Evolutionary conservation across 495 filamentous ascomycete species (phyloP).

Genomic region (Jackrogersella minutella): DNA sequence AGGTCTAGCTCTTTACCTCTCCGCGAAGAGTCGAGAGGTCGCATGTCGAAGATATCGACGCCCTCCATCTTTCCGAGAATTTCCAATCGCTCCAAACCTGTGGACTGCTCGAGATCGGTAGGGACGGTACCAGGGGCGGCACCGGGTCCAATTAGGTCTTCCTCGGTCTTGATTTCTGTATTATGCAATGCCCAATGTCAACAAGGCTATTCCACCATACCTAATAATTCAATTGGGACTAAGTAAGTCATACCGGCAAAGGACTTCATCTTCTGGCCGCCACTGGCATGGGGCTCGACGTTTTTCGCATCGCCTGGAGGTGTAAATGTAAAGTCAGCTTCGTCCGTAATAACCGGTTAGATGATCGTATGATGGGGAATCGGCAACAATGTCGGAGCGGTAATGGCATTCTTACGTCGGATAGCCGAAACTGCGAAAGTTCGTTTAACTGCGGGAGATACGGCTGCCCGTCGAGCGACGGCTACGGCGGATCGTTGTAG

Average conservation of each 20-base stretch:
- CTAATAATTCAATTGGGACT: conserved; percentile 14
- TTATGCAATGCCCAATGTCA: conserved; percentile 25
- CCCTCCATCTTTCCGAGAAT: conserved; percentile 99
- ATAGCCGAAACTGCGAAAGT: conserved; percentile 65
- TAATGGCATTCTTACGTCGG: conserved; percentile 60
- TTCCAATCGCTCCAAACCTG: conserved; percentile 97
- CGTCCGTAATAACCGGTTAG: conserved; percentile 15
- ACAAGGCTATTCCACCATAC: conserved; percentile 13
- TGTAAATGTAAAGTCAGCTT: conserved; percentile 32
- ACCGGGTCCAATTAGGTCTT: conserved; percentile 86
- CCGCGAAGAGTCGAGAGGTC: conserved; percentile 88
- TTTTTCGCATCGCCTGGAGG: conserved; percentile 43
- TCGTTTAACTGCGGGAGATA: conserved; percentile 65
- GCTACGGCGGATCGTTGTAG: conserved; percentile 80
- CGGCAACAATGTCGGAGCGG: conserved; percentile 6
- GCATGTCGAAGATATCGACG: conserved; percentile 98
- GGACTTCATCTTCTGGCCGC: conserved; percentile 38
- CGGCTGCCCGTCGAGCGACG: conserved; percentile 73
- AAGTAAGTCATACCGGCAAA: conserved; percentile 35
- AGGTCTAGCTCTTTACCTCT: conserved; percentile 66
- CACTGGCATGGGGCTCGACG: conserved; percentile 31
- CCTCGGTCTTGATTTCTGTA: conserved; percentile 80
- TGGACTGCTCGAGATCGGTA: conserved; percentile 92
- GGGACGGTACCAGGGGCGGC: conserved; percentile 83
- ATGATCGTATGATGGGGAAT: conserved; percentile 35